These are phyloP conservation scores for Lentinula edodes DNA, from an alignment of 768 basidiomycete species.

Conservation along the genomic window DNA sequence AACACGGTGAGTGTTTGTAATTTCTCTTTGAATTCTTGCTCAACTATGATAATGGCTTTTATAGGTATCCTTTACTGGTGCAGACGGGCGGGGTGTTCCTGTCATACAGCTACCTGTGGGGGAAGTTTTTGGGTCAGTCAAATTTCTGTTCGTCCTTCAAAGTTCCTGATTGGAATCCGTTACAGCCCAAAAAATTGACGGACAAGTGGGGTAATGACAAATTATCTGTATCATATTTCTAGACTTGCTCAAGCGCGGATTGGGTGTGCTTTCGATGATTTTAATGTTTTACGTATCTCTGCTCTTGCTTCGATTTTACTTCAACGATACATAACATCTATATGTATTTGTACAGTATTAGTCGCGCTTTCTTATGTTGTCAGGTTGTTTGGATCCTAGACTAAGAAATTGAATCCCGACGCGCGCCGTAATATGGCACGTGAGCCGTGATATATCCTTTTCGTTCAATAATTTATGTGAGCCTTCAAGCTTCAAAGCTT, in stretches of 20 bases:
- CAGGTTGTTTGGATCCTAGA: too few relatives aligned
- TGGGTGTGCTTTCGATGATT: background rate
- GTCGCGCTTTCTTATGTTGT: background rate
- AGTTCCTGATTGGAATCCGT: background rate
- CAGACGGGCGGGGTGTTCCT: slow-evolving; percentile 2
- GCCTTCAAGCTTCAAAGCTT: background rate
- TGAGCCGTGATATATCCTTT: background rate
- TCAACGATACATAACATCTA: background rate
- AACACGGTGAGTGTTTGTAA: background rate
- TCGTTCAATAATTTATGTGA: background rate
- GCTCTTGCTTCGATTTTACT: background rate
- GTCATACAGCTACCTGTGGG: background rate
- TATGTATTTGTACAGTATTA: background rate
- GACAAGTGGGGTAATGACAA: background rate
- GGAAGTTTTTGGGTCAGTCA: background rate
- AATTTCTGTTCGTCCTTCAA: background rate
- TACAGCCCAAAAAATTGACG: background rate
- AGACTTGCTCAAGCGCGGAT: background rate
- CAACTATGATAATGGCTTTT: background rate
- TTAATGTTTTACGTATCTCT: background rate
- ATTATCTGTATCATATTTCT: background rate
- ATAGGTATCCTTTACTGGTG: background rate
- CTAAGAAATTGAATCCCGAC: background rate
- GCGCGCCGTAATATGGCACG: background rate
- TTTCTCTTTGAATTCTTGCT: background rate